Evolutionary conservation across 805 yeast species (phyloP).

Genomic region (Kodamaea laetipori): DNA sequence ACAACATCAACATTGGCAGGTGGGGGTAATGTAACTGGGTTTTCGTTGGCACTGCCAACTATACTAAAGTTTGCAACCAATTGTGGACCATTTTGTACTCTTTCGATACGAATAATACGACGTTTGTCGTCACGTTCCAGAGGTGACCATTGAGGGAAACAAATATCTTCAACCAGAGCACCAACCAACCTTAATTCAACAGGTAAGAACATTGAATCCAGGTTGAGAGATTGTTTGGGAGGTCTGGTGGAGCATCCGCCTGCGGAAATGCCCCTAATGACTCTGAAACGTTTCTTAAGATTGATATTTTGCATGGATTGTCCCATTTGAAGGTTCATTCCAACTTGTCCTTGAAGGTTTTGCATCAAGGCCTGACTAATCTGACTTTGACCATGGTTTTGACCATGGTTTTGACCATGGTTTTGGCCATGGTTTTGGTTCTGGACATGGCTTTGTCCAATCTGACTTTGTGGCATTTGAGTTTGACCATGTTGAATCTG

Average conservation of each 20-base stretch:
- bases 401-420: too few species aligned
- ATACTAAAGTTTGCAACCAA: conserved; percentile 52
- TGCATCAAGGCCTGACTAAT: too few species aligned
- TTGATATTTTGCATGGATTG: background rate
- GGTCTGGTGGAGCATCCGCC: conserved; percentile 61
- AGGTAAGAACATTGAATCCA: conserved; percentile 40
- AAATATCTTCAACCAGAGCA: conserved; percentile 49
- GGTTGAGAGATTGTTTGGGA: conserved; percentile 42
- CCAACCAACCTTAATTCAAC: conserved; percentile 49
- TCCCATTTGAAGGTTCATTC: background rate
- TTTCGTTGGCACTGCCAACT: conserved; percentile 52
- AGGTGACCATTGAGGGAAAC: conserved; percentile 52
- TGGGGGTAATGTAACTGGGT: conserved; percentile 42
- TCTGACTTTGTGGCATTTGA: too few species aligned
- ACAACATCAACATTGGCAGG: conserved; percentile 45
- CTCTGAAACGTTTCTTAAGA: conserved; percentile 34
- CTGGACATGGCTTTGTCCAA: too few species aligned
- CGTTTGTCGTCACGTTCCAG: conserved; percentile 52
- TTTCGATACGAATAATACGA: conserved; percentile 59
- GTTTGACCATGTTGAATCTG: too few species aligned
- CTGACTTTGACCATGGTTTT: background rate
- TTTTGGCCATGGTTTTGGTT: too few species aligned
- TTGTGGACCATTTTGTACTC: conserved; percentile 50
- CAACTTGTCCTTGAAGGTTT: too few species aligned
- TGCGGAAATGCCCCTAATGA: conserved; percentile 58